Evolutionary conservation across 352 stramenopile genomes (phyloP).

Genomic region (Blastocystis sp.): DNA sequence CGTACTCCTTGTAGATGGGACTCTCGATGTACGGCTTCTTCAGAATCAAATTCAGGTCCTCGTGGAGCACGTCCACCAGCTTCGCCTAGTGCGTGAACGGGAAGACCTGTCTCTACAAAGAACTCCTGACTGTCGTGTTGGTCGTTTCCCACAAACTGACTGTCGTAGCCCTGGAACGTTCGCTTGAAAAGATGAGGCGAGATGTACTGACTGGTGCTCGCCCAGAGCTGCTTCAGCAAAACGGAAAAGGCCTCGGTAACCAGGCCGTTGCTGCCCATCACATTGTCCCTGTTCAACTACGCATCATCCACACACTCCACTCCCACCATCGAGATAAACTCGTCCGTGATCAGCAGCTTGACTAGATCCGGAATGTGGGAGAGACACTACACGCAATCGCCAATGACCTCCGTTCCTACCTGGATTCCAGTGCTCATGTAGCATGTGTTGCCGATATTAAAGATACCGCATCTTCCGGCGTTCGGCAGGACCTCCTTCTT

Average conservation of each 20-base stretch:
- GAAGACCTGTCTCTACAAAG: not conserved
- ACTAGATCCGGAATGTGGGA: slow-evolving; percentile 36
- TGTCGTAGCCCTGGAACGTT: slow-evolving; percentile 27
- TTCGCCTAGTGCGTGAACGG: not conserved
- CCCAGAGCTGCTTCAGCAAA: slow-evolving; percentile 24
- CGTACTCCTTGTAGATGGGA: slow-evolving; percentile 16
- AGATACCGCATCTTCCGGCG: slow-evolving; percentile 41
- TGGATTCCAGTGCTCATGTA: slow-evolving; percentile 54
- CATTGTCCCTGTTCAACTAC: slow-evolving; percentile 43
- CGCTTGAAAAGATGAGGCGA: slow-evolving; percentile 8
- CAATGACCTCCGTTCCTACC: not conserved
- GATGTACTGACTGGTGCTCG: not conserved
- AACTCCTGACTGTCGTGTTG: slow-evolving; percentile 52
- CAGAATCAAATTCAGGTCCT: slow-evolving; percentile 48
- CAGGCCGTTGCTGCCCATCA: slow-evolving; percentile 31
- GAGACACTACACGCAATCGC: slow-evolving; percentile 1
- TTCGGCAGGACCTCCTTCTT: not conserved
- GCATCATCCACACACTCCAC: not conserved
- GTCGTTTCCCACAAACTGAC: slow-evolving; percentile 7
- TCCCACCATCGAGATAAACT: slow-evolving; percentile 3
- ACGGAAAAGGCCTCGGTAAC: slow-evolving; percentile 14
- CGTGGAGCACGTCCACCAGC: slow-evolving; percentile 38
- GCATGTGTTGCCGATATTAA: slow-evolving; percentile 59
- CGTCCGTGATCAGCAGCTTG: slow-evolving; percentile 12
- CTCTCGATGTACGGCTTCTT: slow-evolving; percentile 53